Percentiles rank a stretch among this genome's conserved stretches.
Evolutionary conservation across 2,329 filamentous ascomycete genomes (phyloP).

Genomic region (Helicocarpus griseus): DNA sequence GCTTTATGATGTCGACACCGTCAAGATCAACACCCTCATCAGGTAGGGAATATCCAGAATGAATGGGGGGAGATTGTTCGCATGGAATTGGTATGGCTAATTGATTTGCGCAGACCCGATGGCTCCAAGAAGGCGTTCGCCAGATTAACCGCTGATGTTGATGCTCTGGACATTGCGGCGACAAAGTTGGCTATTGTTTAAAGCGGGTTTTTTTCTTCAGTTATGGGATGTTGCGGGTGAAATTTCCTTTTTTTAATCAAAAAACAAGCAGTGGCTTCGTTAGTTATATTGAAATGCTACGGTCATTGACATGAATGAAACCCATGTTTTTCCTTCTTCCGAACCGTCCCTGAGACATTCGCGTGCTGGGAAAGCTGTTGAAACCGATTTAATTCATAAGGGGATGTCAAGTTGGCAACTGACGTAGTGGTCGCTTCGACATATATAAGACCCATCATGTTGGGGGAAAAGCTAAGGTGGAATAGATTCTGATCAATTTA

Average conservation of each 20-base stretch:
- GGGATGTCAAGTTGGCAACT: too few species aligned
- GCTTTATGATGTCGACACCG: conserved; percentile 94
- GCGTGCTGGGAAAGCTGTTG: too few species aligned
- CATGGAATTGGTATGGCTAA: conserved; percentile 3
- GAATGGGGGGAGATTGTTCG: background rate
- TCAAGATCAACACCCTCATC: conserved; percentile 99
- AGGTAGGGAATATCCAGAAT: too few species aligned
- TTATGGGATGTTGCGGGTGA: conserved; percentile 1
- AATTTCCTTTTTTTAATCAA: conserved; percentile 3
- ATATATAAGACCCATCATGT: too few species aligned
- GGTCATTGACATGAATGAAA: conserved; percentile 6
- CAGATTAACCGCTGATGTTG: conserved; percentile 89
- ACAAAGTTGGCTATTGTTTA: conserved; percentile 98
- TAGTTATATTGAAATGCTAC: background rate
- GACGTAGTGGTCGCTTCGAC: background rate
- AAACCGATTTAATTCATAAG: too few species aligned
- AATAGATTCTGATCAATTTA: too few species aligned
- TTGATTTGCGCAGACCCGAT: conserved; percentile 57
- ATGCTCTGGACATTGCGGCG: conserved; percentile 97
- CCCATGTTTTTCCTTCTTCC: background rate
- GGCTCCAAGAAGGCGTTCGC: conserved; percentile 98
- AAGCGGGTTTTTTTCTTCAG: conserved; percentile 21
- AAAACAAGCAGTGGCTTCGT: conserved; percentile 1
- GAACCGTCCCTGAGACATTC: too few species aligned
- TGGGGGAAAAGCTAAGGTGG: background rate